Conservation (phyloP, 345 rosid species). For the Moringa oleifera region DNA sequence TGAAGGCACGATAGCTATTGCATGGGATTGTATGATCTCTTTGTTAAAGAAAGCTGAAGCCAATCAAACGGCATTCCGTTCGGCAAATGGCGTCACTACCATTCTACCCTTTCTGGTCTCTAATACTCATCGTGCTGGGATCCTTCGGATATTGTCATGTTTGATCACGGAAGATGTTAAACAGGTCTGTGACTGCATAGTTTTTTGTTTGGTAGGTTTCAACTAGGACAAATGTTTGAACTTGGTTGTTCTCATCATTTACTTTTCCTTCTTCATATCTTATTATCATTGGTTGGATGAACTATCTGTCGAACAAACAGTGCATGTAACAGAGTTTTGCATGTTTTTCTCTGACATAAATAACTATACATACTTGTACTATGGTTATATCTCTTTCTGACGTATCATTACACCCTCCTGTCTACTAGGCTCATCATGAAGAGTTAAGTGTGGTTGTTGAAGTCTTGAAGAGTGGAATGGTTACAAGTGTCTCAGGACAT, state of each 20-base stretch:
- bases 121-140: constrained; percentile 78
- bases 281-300: background rate
- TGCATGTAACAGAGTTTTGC: no score
- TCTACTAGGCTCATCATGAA: constrained; percentile 78
- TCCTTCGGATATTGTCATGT: constrained; percentile 86
- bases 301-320: background rate
- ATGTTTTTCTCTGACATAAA: constrained; percentile 2
- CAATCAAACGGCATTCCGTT: constrained; percentile 80
- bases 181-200: constrained; percentile 46
- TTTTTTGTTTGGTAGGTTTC: background rate
- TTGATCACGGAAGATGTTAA: constrained; percentile 82
- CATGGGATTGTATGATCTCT: constrained; percentile 95
- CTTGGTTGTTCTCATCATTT: constrained; percentile 4
- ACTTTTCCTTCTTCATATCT: constrained; percentile 10
- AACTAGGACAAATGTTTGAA: constrained; percentile 4
- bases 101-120: constrained; percentile 91
- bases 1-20: constrained; percentile 69
- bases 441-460: constrained; percentile 88
- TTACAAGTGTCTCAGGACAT: constrained; percentile 77
- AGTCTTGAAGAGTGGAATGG: constrained; percentile 96
- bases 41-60: constrained; percentile 93
- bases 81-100: constrained; percentile 75
- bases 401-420: background rate
- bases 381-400: no score
- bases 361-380: background rate